These are phyloP conservation scores for Cyberlindnera meyerae DNA, from an alignment of 805 yeast genomes.

Conservation along the genomic window DNA sequence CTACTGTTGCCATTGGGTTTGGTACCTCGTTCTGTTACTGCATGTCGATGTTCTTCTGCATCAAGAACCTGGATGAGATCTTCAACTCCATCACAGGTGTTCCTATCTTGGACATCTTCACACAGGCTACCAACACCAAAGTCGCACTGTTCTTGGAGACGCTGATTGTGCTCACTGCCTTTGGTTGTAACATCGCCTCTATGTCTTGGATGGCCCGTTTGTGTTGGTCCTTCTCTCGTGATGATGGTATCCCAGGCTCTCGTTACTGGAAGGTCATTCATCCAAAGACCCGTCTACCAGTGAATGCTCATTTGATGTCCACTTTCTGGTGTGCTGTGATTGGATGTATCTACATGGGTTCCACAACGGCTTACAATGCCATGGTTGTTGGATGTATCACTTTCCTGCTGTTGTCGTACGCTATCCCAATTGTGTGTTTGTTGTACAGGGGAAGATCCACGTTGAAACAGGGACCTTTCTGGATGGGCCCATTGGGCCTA, in stretches of 20 bases:
- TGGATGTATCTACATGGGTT: constrained; percentile 61
- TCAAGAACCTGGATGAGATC: constrained; percentile 47
- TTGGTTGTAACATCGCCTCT: constrained; percentile 54
- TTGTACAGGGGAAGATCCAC: constrained; percentile 45
- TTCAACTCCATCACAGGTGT: constrained; percentile 46
- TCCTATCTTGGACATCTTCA: constrained; percentile 59
- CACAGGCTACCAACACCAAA: constrained; percentile 47
- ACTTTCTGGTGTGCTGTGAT: constrained; percentile 47
- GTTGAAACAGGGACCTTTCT: constrained; percentile 60
- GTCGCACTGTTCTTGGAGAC: constrained; percentile 52
- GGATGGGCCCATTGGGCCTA: constrained; percentile 54
- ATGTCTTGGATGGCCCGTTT: constrained; percentile 68
- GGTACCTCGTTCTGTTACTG: constrained; percentile 50
- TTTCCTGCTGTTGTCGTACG: constrained; percentile 52
- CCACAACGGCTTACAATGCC: constrained; percentile 63
- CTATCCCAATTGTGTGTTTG: constrained; percentile 48
- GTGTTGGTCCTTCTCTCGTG: constrained; percentile 66
- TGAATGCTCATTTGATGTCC: constrained; percentile 56
- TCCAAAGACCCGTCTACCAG: constrained; percentile 46
- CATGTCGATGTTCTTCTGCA: constrained; percentile 54
- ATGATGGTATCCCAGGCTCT: constrained; percentile 55
- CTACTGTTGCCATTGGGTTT: constrained; percentile 62
- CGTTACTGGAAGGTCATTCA: constrained; percentile 45
- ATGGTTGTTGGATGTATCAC: constrained; percentile 58
- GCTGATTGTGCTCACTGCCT: constrained; percentile 47